Evolutionary conservation across 805 yeast species (phyloP), one percentile per base, ranked within the genome.

Genomic region (Ascoidea asiatica): DNA sequence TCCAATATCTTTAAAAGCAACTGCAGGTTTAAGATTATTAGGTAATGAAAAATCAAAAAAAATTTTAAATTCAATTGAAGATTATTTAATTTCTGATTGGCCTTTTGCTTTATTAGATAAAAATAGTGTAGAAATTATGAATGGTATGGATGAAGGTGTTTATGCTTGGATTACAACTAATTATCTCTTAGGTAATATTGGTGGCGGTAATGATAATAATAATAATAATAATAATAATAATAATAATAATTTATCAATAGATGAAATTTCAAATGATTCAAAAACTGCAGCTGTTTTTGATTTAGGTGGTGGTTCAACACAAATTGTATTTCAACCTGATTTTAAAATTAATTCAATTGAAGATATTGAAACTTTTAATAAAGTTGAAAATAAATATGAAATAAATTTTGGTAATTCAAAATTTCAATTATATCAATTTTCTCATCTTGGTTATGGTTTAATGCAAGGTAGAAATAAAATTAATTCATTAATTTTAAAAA

Each of bases 81-180:
- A 60, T 8, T 92, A 87, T 57, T 68, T 92, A 50, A 86, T 83
- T 58, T 62, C 66, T 1, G 79, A 87, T 51, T 92, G 78, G 61
- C 98, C 98, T 45, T 92, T 92, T 68, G 82, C 96, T 2, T 87
- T 92, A 42, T 95, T 89, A 42, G 78, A 73, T 8, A 86, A 79
- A 42, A 84, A 87, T 47, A 97, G 97, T 50, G 72, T 92, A 48
- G 72, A 89, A 8, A 85, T 92, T 57, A 90, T 92, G 97, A 88
- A 83, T 48, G 98, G 98, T 52, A 80, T 79, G 48, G 95, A 90
- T 54, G 98, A 94, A 69, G 99, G 98, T 62, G 97, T 92, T 6
- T 92, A 78, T 58, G 98, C 98, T 1, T 92, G 99, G 99, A 83
- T 92, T 61, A 92, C 99, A 21, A 80, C 96, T 43, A 92, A 92